A percentile compares a stretch with the other conserved stretches of the same genome.
phyloP scores from a whole-genome alignment of 169 alveolate species.

The Plasmodium relictum region DNA sequence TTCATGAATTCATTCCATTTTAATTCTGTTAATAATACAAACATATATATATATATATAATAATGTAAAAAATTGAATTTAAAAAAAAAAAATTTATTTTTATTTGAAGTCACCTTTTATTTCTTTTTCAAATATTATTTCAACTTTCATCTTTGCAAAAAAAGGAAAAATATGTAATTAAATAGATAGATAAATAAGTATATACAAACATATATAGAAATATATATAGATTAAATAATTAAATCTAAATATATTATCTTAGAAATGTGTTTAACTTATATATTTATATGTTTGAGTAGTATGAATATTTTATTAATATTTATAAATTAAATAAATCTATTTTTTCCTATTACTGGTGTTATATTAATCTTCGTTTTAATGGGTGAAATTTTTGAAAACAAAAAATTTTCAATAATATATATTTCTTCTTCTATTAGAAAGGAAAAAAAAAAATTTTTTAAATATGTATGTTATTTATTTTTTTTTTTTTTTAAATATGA shows the following conservation, averaged over 20 bases:
- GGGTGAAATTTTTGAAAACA: slow-evolving; percentile 40
- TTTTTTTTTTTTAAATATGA: not conserved
- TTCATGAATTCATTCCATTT: slow-evolving; percentile 25
- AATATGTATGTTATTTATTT: not conserved
- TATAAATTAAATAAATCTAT: not conserved
- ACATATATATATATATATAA: no score
- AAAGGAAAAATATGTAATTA: not conserved
- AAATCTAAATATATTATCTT: not conserved
- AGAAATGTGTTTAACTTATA: not conserved
- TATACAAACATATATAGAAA: no score
- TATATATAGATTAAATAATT: no score
- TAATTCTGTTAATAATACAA: not conserved
- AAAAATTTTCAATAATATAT: slow-evolving; percentile 17
- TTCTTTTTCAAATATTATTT: slow-evolving; percentile 24
- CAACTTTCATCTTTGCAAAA: slow-evolving; percentile 48
- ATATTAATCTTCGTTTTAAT: slow-evolving; percentile 6
- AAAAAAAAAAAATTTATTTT: not conserved
- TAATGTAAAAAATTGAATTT: not conserved
- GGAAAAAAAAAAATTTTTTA: not conserved
- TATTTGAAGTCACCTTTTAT: slow-evolving; percentile 22
- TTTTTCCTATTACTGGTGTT: slow-evolving; percentile 27
- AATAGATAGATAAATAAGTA: no score
- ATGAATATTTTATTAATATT: no score
- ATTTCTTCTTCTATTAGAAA: slow-evolving; percentile 24
- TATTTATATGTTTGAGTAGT: not conserved